Percentiles rank a stretch among this genome's conserved stretches.
Evolutionary conservation across 1,284 basidiomycete species (phyloP).

Genomic region (Veloporphyrellus conicus): DNA sequence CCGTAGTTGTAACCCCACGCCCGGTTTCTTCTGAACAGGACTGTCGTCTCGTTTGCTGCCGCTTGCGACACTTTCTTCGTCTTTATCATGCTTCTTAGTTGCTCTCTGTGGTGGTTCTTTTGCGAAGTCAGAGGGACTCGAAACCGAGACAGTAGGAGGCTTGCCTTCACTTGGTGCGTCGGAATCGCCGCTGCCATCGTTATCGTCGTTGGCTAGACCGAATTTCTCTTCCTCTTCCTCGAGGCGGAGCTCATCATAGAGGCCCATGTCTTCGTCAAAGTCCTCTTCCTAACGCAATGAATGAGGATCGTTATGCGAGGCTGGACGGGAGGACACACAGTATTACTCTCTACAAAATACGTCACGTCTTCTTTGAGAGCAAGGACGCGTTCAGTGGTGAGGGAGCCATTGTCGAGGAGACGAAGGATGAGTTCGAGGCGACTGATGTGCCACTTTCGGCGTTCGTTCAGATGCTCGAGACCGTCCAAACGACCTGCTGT

Average conservation of each 20-base stretch:
- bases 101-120: conserved; percentile 62
- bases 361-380: conserved; percentile 91
- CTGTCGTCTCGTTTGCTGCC: conserved; percentile 68
- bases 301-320: conserved; percentile 19
- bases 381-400: conserved; percentile 78
- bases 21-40: conserved; percentile 73
- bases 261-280: conserved; percentile 96
- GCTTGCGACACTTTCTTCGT: conserved; percentile 67
- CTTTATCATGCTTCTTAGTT: conserved; percentile 74
- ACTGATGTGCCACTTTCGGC: conserved; percentile 92
- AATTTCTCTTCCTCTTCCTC: conserved; percentile 96
- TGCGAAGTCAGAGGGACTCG: conserved; percentile 5
- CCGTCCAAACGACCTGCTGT: conserved; percentile 73
- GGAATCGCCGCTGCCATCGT: conserved; percentile 66
- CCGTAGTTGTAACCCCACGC: conserved; percentile 55
- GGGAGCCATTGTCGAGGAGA: conserved; percentile 89
- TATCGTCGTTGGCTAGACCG: conserved; percentile 72
- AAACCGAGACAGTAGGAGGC: conserved; percentile 5
- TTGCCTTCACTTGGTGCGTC: conserved; percentile 71
- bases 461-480: conserved; percentile 88
- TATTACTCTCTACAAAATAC: conserved; percentile 96
- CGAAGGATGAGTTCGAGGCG: conserved; percentile 92
- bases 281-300: conserved; percentile 75
- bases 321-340: conserved; percentile 52
- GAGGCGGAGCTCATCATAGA: conserved; percentile 97